Evolutionary conservation across 2,329 filamentous ascomycete species (phyloP).

Genomic region (Setomelanomma holmii): DNA sequence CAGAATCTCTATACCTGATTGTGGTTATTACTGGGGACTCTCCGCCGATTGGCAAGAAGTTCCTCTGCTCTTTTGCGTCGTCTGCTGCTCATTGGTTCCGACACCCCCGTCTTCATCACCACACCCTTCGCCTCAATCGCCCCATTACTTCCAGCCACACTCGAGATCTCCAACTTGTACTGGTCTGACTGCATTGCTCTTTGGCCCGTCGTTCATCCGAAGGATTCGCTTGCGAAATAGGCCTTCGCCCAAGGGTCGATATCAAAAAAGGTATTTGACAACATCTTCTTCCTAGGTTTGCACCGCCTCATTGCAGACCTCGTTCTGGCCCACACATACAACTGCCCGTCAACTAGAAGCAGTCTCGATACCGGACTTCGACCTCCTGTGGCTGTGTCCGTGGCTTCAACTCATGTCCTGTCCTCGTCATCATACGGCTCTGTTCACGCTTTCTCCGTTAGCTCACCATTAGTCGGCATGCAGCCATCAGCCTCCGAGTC

Average conservation of each 20-base stretch:
- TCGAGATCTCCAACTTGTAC: constrained; percentile 8
- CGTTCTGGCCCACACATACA: background rate
- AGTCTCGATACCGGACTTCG: background rate
- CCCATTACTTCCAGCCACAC: constrained; percentile 22
- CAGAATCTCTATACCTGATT: constrained; percentile 43
- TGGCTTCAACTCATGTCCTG: constrained; percentile 5
- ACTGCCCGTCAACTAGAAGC: background rate
- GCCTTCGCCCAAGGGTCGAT: constrained; percentile 7
- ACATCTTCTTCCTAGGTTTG: constrained; percentile 7
- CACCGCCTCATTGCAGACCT: background rate
- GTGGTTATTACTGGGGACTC: constrained; percentile 49
- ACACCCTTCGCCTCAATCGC: constrained; percentile 22
- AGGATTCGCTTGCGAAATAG: background rate
- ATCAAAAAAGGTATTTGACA: constrained; percentile 26
- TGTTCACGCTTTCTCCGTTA: constrained; percentile 31
- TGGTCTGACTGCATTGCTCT: constrained; percentile 10
- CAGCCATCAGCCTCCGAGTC: constrained; percentile 34
- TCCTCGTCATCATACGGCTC: constrained; percentile 22
- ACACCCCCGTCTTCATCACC: constrained; percentile 28
- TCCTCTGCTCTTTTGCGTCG: constrained; percentile 39
- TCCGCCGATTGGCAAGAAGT: constrained; percentile 42
- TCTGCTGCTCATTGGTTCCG: constrained; percentile 37
- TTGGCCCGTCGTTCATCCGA: background rate
- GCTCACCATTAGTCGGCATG: constrained; percentile 42
- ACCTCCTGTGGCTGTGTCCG: constrained; percentile 15